Conservation (phyloP, 192 early-diverging fungal genomes). For the Diversispora epigaea region DNA sequence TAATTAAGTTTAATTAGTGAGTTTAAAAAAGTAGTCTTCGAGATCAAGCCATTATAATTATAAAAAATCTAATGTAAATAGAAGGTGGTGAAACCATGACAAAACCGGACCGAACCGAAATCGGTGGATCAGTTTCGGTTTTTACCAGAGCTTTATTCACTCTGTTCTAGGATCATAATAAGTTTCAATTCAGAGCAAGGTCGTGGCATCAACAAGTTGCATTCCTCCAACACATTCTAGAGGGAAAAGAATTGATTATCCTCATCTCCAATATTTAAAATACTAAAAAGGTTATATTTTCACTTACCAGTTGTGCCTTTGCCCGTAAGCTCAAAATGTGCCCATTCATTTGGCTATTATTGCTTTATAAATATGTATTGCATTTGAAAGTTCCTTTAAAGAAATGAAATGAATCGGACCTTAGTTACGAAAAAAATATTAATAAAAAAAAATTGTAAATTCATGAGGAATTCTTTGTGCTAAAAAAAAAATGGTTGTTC, state of each 20-base stretch:
- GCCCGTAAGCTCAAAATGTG: conserved; percentile 96
- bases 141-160: conserved; percentile 95
- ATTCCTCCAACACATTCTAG: conserved; percentile 92
- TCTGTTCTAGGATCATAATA: conserved; percentile 94
- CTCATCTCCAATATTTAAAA: conserved; percentile 62
- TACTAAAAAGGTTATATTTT: not conserved
- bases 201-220: conserved; percentile 95
- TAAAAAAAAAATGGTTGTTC: conserved; percentile 15
- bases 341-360: conserved; percentile 74
- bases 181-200: no score
- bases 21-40: no score
- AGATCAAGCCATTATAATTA: no score
- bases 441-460: no score
- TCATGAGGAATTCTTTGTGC: conserved; percentile 71
- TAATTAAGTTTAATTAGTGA: no score
- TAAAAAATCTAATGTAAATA: no score
- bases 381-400: conserved; percentile 70
- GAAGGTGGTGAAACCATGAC: no score
- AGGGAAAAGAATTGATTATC: not conserved
- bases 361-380: conserved; percentile 81
- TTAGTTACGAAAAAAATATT: not conserved
- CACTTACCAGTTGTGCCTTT: conserved; percentile 79
- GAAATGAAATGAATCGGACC: not conserved
- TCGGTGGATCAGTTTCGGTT: no score
- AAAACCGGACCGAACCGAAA: no score